Percentiles rank a stretch among this genome's conserved stretches.
Conservation (phyloP, 106 monocot species). For the Dendrobium nobile region DNA sequence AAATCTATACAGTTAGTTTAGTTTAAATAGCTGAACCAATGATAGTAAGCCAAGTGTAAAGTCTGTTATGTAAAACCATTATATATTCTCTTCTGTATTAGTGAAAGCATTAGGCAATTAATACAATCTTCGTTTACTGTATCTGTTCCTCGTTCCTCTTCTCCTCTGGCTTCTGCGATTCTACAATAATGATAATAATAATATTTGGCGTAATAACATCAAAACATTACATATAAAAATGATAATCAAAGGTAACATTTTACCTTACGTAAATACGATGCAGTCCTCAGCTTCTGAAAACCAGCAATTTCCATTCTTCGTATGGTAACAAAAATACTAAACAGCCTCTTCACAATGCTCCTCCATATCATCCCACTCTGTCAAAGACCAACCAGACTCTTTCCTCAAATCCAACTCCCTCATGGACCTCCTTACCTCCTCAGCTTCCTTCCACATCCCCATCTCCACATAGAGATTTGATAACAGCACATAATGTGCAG, state of each 20-base stretch:
- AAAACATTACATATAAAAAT: background rate
- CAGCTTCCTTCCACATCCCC: conserved; percentile 47
- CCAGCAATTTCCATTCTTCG: background rate
- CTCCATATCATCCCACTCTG: conserved; percentile 5
- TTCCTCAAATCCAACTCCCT: conserved; percentile 33
- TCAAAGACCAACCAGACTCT: conserved; percentile 32
- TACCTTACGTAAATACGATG: background rate
- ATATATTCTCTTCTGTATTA: too few species aligned
- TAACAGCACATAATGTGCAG: conserved; percentile 28
- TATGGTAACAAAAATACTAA: background rate
- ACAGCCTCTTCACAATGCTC: background rate
- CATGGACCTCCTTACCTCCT: conserved; percentile 37
- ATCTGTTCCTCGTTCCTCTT: too few species aligned
- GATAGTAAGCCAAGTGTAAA: too few species aligned
- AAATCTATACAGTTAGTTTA: too few species aligned
- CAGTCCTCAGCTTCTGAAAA: background rate
- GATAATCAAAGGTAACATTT: background rate
- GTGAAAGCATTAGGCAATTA: too few species aligned
- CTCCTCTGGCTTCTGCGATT: too few species aligned
- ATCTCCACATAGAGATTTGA: conserved; percentile 38
- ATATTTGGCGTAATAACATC: background rate
- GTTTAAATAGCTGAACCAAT: too few species aligned
- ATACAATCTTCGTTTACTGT: too few species aligned
- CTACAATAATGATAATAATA: too few species aligned
- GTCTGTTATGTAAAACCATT: too few species aligned